Conservation (phyloP, 192 early-diverging fungal genomes). For the Backusella tuberculispora region DNA sequence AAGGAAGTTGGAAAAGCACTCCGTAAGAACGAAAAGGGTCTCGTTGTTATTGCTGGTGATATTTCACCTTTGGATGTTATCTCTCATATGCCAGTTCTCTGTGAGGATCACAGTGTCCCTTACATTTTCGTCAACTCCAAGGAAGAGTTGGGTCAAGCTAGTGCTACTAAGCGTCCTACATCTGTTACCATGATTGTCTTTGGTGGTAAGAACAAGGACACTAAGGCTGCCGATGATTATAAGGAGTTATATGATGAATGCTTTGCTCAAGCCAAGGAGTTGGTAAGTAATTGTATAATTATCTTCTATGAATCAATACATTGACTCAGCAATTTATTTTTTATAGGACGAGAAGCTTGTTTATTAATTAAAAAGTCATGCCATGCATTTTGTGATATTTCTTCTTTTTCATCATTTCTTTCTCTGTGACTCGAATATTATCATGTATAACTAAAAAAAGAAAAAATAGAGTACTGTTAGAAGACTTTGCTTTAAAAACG, state of each 20-base stretch:
- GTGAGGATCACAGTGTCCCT: constrained; percentile 94
- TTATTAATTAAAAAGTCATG: constrained; percentile 30
- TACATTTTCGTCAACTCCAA: constrained; percentile 96
- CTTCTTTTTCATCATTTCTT: constrained; percentile 1
- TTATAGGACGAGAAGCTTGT: constrained; percentile 37
- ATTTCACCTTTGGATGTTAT: constrained; percentile 97
- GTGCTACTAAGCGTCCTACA: constrained; percentile 95
- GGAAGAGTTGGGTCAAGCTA: constrained; percentile 92
- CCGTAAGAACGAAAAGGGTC: constrained; percentile 91
- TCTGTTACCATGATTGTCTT: constrained; percentile 88
- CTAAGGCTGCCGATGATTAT: constrained; percentile 77
- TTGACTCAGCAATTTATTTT: not conserved
- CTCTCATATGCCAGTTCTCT: constrained; percentile 95
- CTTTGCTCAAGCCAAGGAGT: constrained; percentile 73
- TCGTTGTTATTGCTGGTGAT: constrained; percentile 96
- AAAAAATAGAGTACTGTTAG: not conserved
- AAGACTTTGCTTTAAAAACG: not conserved
- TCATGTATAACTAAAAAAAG: not conserved
- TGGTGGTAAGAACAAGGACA: constrained; percentile 73
- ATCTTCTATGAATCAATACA: not conserved
- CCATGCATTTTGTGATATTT: constrained; percentile 13
- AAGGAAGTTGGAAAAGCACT: constrained; percentile 98
- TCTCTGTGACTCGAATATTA: constrained; percentile 4
- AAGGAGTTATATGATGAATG: constrained; percentile 88
- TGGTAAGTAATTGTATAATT: constrained; percentile 49